Evolutionary conservation across 805 yeast genomes (phyloP), one percentile per base, ranked within the genome.

Genomic region (Groenewaldozyma tartarivorans): DNA sequence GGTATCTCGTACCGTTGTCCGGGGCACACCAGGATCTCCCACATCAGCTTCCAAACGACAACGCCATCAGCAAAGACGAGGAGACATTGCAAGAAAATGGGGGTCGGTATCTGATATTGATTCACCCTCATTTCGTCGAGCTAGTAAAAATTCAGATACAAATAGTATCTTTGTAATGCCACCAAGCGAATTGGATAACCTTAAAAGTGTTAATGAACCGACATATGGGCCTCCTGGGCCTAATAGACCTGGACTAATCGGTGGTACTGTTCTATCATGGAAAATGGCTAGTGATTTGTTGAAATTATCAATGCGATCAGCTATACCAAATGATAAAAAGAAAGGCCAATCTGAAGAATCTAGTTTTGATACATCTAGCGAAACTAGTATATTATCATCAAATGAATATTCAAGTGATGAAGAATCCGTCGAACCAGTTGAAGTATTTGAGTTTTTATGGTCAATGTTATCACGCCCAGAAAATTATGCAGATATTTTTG

Each of bases 191-290:
- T 18, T 46, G n/a, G 42, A 27, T 19, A 45, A 42, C 20, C 35
- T 45, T 27, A 20, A 34, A 17, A 24, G 29, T 9, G 7, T 13
- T 24, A 13, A 13, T 24, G 7, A 7, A 9, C 29, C 36, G 4
- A 17, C 7, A 19, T 3, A 3, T 4, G 38, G 31, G 9, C 18
- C 7, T 5, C 35, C 40, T 2, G 54, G 54, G 2, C 52, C 53
- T 9, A 29, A 20, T 13, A 38, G 53, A 5, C 54, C 54, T 4
- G 54, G 50, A 15, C 33, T 47, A n/a, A 41, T 51, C 18, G 33
- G 39, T 16, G 54, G 54, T 15, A 42, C 51, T 1, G 42, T 44
- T 7, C 37, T 51, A 32, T 49, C 53, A 2, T 51, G 54, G 54
- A 33, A 43, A 43, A 51, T 51, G 54, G 43, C 54, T 3, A 33